Percentiles rank a stretch among this genome's conserved stretches.
Conservation (phyloP, 2,329 filamentous ascomycete species). For the Metarhizium anisopliae region DNA sequence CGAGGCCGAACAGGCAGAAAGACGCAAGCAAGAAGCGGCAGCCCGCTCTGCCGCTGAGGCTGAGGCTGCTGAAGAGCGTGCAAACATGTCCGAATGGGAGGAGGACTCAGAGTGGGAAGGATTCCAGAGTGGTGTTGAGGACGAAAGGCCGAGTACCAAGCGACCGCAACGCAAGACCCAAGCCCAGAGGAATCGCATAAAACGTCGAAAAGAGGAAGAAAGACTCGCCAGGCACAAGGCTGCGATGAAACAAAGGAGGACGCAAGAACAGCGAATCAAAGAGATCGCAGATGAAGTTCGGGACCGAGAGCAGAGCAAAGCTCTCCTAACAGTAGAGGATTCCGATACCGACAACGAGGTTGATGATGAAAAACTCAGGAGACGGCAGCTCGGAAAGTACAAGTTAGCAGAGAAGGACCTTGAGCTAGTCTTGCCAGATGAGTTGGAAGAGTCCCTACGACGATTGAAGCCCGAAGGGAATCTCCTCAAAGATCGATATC, state of each 20-base stretch:
- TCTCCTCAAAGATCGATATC: conserved; percentile 81
- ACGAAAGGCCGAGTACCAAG: conserved; percentile 53
- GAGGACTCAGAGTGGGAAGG: conserved; percentile 91
- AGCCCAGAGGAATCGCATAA: conserved; percentile 77
- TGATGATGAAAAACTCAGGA: conserved; percentile 56
- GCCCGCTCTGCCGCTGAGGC: conserved; percentile 63
- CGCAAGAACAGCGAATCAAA: conserved; percentile 63
- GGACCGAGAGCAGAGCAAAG: conserved; percentile 44
- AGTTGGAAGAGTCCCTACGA: conserved; percentile 73
- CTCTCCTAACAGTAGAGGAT: conserved; percentile 31
- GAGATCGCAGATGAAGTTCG: conserved; percentile 56
- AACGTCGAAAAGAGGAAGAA: conserved; percentile 83
- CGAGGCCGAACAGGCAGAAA: conserved; percentile 56
- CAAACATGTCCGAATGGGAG: conserved; percentile 62
- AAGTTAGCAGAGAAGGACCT: conserved; percentile 70
- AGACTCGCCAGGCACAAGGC: conserved; percentile 65
- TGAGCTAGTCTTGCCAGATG: conserved; percentile 72
- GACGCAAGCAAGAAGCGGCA: conserved; percentile 57
- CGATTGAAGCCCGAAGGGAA: conserved; percentile 93
- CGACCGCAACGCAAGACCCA: conserved; percentile 77
- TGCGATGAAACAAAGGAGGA: conserved; percentile 62
- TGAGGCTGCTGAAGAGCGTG: conserved; percentile 61
- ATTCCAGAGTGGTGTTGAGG: conserved; percentile 72
- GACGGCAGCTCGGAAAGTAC: conserved; percentile 64
- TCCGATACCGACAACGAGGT: conserved; percentile 45